Evolutionary conservation across 805 yeast species (phyloP).

Genomic region (Metschnikowia corniflorae): DNA sequence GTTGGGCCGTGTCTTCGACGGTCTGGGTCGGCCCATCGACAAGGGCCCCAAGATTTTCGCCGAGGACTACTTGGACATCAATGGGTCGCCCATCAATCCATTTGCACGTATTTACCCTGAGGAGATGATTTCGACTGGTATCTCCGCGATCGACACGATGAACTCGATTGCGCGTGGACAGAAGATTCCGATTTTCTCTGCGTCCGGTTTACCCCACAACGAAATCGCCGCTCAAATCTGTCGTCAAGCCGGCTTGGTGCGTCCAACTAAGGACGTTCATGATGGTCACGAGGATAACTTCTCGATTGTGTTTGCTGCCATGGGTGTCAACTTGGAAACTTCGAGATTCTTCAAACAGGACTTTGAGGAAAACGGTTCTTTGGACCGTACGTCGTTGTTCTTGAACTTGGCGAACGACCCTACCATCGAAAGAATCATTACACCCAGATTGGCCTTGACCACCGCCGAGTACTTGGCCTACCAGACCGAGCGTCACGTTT

Average conservation of each 20-base stretch:
- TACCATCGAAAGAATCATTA: slow-evolving; percentile 97
- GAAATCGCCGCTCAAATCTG: slow-evolving; percentile 99
- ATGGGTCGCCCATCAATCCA: slow-evolving; percentile 98
- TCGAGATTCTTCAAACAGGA: slow-evolving; percentile 98
- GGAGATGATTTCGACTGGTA: slow-evolving; percentile 99
- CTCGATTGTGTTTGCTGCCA: slow-evolving; percentile 98
- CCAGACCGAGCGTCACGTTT: slow-evolving; percentile 98
- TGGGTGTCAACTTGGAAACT: slow-evolving; percentile 99
- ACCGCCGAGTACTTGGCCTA: slow-evolving; percentile 98
- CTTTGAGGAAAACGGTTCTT: slow-evolving; percentile 97
- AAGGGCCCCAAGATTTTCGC: slow-evolving; percentile 98
- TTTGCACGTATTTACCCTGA: slow-evolving; percentile 98
- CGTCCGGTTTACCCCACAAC: slow-evolving; percentile 98
- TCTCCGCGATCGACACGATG: slow-evolving; percentile 98
- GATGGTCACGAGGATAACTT: slow-evolving; percentile 99
- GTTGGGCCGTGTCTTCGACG: slow-evolving; percentile 97
- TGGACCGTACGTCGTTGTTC: slow-evolving; percentile 96
- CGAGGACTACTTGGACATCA: slow-evolving; percentile 96
- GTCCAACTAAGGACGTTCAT: slow-evolving; percentile 99
- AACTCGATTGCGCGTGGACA: slow-evolving; percentile 99
- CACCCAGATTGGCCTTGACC: slow-evolving; percentile 97
- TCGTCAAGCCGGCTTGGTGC: slow-evolving; percentile 98
- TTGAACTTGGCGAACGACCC: slow-evolving; percentile 98
- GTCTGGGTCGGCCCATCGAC: slow-evolving; percentile 98
- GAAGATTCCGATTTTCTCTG: slow-evolving; percentile 98